phyloP scores from a whole-genome alignment of 108 stramenopile species.

The Fragilaria radians region DNA sequence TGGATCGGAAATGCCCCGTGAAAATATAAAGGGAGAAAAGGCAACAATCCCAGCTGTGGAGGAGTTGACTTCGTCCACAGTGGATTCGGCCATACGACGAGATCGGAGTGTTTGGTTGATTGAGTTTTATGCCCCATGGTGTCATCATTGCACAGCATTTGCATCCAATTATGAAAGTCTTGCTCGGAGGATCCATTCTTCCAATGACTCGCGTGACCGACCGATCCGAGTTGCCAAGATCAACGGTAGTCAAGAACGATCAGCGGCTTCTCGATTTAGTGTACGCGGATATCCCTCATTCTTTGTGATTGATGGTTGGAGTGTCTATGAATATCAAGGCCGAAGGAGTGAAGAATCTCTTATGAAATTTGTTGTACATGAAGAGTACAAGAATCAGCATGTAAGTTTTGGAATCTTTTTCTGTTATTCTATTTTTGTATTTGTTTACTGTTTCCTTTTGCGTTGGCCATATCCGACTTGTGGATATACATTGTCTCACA shows the following conservation, averaged over 20 bases:
- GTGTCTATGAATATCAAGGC: constrained; percentile 61
- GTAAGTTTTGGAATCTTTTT: constrained; percentile 31
- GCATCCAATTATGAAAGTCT: constrained; percentile 48
- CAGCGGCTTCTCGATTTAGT: constrained; percentile 54
- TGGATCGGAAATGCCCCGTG: too few species aligned
- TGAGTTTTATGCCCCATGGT: constrained; percentile 81
- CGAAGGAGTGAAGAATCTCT: constrained; percentile 40
- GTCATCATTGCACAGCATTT: constrained; percentile 62
- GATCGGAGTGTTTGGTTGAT: constrained; percentile 76
- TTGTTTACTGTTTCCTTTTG: too few species aligned
- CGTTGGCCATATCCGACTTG: too few species aligned
- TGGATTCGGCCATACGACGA: constrained; percentile 37
- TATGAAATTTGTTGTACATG: constrained; percentile 48
- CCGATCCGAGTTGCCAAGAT: constrained; percentile 77
- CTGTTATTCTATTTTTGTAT: too few species aligned
- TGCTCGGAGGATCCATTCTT: constrained; percentile 42
- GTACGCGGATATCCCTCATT: constrained; percentile 73
- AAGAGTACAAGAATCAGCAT: constrained; percentile 39
- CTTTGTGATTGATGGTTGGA: constrained; percentile 66
- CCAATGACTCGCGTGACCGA: constrained; percentile 9
- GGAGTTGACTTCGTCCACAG: constrained; percentile 44
- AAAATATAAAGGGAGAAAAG: neutral
- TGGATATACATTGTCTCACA: neutral
- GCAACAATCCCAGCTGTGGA: too few species aligned
- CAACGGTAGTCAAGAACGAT: constrained; percentile 59